Evolutionary conservation across 768 basidiomycete genomes (phyloP).

Genomic region (Agaricus subrufescens): DNA sequence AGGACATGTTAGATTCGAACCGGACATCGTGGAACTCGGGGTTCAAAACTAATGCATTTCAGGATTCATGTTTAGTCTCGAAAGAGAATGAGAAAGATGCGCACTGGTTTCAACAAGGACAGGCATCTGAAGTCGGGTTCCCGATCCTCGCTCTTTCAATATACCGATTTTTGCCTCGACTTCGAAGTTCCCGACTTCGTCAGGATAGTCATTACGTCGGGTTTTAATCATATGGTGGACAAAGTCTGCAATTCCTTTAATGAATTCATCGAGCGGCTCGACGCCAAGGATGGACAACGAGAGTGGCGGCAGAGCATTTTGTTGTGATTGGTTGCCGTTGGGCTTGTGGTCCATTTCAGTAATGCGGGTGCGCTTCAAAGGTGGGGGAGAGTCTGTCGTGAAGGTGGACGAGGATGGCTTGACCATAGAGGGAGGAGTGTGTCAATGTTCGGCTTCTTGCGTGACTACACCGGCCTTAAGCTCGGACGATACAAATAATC

Average conservation of each 20-base stretch:
- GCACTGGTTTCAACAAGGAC: slow-evolving; percentile 82
- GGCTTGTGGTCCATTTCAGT: slow-evolving; percentile 4
- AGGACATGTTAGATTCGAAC: slow-evolving; percentile 93
- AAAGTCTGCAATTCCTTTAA: slow-evolving; percentile 88
- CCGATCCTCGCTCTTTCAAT: slow-evolving; percentile 51
- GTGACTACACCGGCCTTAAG: not conserved
- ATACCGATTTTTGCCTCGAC: slow-evolving; percentile 90
- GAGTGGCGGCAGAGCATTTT: slow-evolving; percentile 47
- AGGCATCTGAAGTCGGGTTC: slow-evolving; percentile 61
- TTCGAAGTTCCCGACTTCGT: slow-evolving; percentile 51
- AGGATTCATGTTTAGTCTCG: not conserved
- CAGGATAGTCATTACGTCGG: slow-evolving; percentile 39
- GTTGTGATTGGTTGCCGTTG: slow-evolving; percentile 1
- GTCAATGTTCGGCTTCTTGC: not conserved
- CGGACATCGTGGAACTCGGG: slow-evolving; percentile 59
- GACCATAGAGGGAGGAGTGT: slow-evolving; percentile 2
- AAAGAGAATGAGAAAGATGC: slow-evolving; percentile 6
- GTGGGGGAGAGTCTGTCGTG: not conserved
- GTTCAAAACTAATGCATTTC: slow-evolving; percentile 49
- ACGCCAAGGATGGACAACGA: slow-evolving; percentile 82
- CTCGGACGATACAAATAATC: not conserved
- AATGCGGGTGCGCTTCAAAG: not conserved
- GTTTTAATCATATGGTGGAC: slow-evolving; percentile 66
- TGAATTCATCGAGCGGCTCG: slow-evolving; percentile 91
- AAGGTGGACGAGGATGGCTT: not conserved